Percentiles rank a stretch among this genome's conserved stretches.
Conservation (phyloP, 1,284 basidiomycete genomes). For the Golubevia pallescens region DNA sequence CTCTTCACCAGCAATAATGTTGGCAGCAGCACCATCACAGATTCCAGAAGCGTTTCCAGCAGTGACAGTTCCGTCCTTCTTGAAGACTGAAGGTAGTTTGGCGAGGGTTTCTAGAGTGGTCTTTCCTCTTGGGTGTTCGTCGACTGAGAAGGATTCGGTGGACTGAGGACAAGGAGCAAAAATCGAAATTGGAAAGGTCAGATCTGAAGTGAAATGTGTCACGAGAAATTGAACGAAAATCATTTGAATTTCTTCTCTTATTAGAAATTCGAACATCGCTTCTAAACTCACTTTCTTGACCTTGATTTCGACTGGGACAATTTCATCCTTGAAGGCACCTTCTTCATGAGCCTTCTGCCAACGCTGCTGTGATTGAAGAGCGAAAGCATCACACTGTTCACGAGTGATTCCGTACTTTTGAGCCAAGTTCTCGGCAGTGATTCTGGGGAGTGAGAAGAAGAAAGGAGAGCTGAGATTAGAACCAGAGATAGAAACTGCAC, state of each 20-base stretch:
- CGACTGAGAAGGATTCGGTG: conserved; percentile 54
- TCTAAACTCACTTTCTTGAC: conserved; percentile 37
- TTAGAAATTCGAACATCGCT: neutral
- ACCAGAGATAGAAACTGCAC: no score
- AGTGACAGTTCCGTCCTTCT: conserved; percentile 85
- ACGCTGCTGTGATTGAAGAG: conserved; percentile 63
- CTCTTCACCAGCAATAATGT: conserved; percentile 88
- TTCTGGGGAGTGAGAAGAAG: conserved; percentile 15
- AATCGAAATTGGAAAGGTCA: no score
- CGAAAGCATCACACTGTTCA: conserved; percentile 76
- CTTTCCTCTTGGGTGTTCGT: conserved; percentile 73
- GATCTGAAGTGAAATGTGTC: no score
- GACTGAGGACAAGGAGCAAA: conserved; percentile 8
- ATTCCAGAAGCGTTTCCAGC: conserved; percentile 94
- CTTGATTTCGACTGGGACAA: conserved; percentile 63
- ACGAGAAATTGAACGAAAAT: no score
- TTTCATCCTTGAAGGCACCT: conserved; percentile 66
- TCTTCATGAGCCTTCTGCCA: conserved; percentile 66
- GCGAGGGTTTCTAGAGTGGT: conserved; percentile 91
- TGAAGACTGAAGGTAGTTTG: conserved; percentile 84
- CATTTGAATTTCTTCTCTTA: no score
- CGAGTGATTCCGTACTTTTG: conserved; percentile 82
- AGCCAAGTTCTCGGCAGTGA: conserved; percentile 87
- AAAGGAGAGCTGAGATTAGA: neutral
- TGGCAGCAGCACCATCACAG: conserved; percentile 95